A percentile compares a stretch with the other conserved stretches of the same genome.
These are phyloP conservation scores for Eutrema salsugineum DNA, from an alignment of 441 rosid species.

Conservation along the genomic window DNA sequence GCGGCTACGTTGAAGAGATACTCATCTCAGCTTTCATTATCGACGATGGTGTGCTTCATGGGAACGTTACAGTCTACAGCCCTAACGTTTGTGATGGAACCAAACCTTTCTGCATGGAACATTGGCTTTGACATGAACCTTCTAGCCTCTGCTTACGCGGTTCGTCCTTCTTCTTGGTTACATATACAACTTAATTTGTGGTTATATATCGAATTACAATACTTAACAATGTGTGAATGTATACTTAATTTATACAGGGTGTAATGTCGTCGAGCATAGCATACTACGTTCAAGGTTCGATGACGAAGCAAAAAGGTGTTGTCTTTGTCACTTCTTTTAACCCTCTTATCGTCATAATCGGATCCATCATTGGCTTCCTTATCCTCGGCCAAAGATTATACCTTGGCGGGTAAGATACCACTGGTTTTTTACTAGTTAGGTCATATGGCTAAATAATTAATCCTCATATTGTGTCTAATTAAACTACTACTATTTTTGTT, in stretches of 20 bases:
- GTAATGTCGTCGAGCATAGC: constrained; percentile 75
- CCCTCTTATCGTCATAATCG: constrained; percentile 78
- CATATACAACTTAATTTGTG: neutral
- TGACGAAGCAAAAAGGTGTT: constrained; percentile 59
- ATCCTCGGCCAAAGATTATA: constrained; percentile 53
- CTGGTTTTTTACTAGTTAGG: neutral
- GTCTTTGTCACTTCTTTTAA: constrained; percentile 81
- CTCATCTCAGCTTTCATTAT: constrained; percentile 70
- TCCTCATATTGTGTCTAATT: neutral
- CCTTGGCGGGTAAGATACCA: constrained; percentile 57
- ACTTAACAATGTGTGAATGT: neutral
- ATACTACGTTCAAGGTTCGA: constrained; percentile 72
- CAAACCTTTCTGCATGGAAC: constrained; percentile 56
- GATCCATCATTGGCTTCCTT: constrained; percentile 70
- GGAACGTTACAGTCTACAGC: constrained; percentile 83
- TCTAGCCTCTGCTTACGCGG: constrained; percentile 91
- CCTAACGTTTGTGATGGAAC: constrained; percentile 77
- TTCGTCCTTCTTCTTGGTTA: constrained; percentile 24
- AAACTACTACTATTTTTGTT: neutral
- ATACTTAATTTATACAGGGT: constrained; percentile 40
- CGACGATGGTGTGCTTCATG: constrained; percentile 67
- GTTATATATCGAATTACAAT: neutral
- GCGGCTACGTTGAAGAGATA: constrained; percentile 62
- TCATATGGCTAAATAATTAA: neutral
- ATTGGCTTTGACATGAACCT: constrained; percentile 92